Conservation (phyloP, 2,329 filamentous ascomycete species). For the Colletotrichum ledebouriae region DNA sequence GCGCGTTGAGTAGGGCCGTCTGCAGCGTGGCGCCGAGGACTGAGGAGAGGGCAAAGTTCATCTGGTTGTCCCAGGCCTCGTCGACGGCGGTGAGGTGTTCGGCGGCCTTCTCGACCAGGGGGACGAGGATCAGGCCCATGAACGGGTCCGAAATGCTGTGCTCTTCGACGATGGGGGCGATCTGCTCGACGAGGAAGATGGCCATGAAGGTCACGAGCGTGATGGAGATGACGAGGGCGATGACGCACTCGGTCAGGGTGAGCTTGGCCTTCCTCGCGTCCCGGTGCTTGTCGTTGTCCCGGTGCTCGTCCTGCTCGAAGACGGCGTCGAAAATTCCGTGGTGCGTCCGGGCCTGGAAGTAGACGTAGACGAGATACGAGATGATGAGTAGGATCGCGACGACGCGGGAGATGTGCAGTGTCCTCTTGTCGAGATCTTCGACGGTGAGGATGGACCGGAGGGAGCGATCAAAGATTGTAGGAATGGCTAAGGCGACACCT, state of each 20-base stretch:
- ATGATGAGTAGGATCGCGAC: constrained; percentile 79
- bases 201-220: constrained; percentile 80
- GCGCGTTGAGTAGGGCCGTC: constrained; percentile 89
- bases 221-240: constrained; percentile 75
- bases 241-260: constrained; percentile 78
- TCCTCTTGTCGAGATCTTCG: constrained; percentile 62
- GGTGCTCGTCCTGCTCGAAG: constrained; percentile 77
- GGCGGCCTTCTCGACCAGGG: constrained; percentile 87
- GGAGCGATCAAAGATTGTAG: constrained; percentile 68
- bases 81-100: constrained; percentile 88
- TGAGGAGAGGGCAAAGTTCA: constrained; percentile 90
- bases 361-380: constrained; percentile 75
- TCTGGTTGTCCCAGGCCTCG: constrained; percentile 86
- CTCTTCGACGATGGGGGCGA: constrained; percentile 68
- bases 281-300: constrained; percentile 73
- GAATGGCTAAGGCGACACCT: constrained; percentile 57
- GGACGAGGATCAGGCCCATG: constrained; percentile 81
- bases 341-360: constrained; percentile 82
- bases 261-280: constrained; percentile 75
- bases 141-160: constrained; percentile 65
- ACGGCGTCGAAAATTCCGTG: constrained; percentile 82
- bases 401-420: constrained; percentile 76
- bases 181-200: constrained; percentile 79
- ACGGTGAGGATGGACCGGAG: constrained; percentile 41
- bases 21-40: constrained; percentile 90